These are phyloP conservation scores for Hysterium pulicare DNA, from an alignment of 2,329 filamentous ascomycete genomes.

Conservation along the genomic window DNA sequence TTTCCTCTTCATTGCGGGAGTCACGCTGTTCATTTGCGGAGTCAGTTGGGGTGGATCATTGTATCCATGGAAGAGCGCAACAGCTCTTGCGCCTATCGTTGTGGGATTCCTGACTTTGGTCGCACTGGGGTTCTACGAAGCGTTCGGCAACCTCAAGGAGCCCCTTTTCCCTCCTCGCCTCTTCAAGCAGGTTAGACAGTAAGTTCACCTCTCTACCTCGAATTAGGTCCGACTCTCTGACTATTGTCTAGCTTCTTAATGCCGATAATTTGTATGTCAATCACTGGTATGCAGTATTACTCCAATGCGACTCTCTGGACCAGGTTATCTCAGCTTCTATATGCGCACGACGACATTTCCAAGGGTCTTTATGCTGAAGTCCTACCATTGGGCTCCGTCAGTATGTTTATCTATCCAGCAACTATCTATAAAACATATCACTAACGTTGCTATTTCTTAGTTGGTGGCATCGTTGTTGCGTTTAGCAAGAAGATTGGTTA, in stretches of 20 bases:
- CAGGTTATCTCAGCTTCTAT: conserved; percentile 25
- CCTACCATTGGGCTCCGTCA: conserved; percentile 25
- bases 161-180: conserved; percentile 29
- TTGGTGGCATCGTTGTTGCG: conserved; percentile 26
- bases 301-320: conserved; percentile 27
- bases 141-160: conserved; percentile 19
- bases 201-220: too few relatives aligned
- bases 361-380: conserved; percentile 24
- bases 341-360: conserved; percentile 24
- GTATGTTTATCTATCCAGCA: not conserved
- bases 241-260: conserved; percentile 17
- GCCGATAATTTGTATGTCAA: conserved; percentile 29
- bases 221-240: too few relatives aligned
- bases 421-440: conserved; percentile 18
- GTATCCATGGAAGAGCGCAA: conserved; percentile 23
- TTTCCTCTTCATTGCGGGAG: conserved; percentile 25
- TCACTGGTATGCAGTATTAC: conserved; percentile 30
- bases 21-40: conserved; percentile 29
- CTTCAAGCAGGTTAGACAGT: conserved; percentile 24
- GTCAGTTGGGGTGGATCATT: conserved; percentile 24
- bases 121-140: conserved; percentile 26
- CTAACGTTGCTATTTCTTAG: conserved; percentile 4
- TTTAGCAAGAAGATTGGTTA: conserved; percentile 27
- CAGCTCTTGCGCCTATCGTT: conserved; percentile 22
- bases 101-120: conserved; percentile 23